Conservation (phyloP, 352 stramenopile genomes). For the Phytopythium aichiense region DNA sequence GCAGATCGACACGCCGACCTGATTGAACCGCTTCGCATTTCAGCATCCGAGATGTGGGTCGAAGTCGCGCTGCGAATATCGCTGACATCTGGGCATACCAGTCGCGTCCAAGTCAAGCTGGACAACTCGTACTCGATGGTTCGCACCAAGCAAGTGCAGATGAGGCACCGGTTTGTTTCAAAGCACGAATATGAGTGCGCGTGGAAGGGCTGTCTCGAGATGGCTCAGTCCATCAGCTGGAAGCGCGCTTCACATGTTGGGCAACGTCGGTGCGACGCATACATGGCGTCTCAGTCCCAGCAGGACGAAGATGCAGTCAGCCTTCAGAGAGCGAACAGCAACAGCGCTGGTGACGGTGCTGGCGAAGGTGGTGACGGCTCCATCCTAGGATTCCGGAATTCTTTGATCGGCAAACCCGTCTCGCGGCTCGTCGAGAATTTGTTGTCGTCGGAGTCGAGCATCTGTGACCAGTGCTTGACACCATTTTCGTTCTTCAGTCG, state of each 20-base stretch:
- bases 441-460: conserved; percentile 32
- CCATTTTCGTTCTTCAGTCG: conserved; percentile 77
- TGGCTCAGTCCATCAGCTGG: conserved; percentile 75
- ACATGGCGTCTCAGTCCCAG: conserved; percentile 37
- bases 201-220: conserved; percentile 58
- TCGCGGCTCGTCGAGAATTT: conserved; percentile 64
- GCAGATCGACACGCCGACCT: conserved; percentile 22
- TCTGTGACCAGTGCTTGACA: conserved; percentile 51
- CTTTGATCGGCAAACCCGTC: conserved; percentile 55
- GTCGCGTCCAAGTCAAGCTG: conserved; percentile 30
- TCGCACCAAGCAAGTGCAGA: conserved; percentile 47
- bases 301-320: conserved; percentile 45
- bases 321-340: conserved; percentile 34
- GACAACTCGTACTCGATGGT: conserved; percentile 74
- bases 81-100: too few species aligned
- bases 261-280: conserved; percentile 29
- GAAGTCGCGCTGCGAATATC: conserved; percentile 39
- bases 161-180: conserved; percentile 27
- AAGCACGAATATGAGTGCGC: conserved; percentile 23
- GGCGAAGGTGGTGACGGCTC: conserved; percentile 20
- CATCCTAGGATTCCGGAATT: conserved; percentile 44
- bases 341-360: conserved; percentile 12
- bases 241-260: conserved; percentile 44
- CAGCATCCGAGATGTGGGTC: conserved; percentile 41
- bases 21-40: conserved; percentile 34